A percentile compares a stretch with the other conserved stretches of the same genome.
phyloP scores from a whole-genome alignment of 441 rosid species.

The Croton setiger region DNA sequence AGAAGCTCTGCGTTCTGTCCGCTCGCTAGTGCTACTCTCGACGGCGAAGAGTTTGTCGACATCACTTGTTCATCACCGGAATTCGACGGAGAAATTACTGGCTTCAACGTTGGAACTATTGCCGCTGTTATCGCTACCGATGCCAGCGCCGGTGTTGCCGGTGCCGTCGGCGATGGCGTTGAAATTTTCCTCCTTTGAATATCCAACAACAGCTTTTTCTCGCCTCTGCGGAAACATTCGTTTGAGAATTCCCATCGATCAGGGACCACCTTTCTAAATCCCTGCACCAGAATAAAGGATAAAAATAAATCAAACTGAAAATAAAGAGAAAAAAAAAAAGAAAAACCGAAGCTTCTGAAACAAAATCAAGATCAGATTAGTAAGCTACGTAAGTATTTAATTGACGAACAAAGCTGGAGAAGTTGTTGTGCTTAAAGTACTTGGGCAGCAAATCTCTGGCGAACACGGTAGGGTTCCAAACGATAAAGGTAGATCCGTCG shows the following conservation, averaged over 20 bases:
- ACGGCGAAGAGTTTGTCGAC: slow-evolving; percentile 60
- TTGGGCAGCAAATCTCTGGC: slow-evolving; percentile 89
- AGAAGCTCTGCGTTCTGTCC: slow-evolving; percentile 51
- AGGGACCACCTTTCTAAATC: slow-evolving; percentile 83
- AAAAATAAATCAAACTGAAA: background rate
- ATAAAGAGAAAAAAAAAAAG: background rate
- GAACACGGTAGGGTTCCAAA: slow-evolving; percentile 84
- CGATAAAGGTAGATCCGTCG: slow-evolving; percentile 78
- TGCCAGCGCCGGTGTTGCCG: slow-evolving; percentile 22
- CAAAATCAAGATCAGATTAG: background rate
- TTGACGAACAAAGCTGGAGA: slow-evolving; percentile 97
- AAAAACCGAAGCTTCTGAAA: background rate
- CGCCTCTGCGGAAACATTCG: slow-evolving; percentile 73
- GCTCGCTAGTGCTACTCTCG: slow-evolving; percentile 21
- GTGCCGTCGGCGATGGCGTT: slow-evolving; percentile 24
- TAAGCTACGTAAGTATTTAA: slow-evolving; percentile 84
- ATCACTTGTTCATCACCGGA: slow-evolving; percentile 84
- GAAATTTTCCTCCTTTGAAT: slow-evolving; percentile 78
- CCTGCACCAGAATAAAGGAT: slow-evolving; percentile 27
- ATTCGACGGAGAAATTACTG: slow-evolving; percentile 56
- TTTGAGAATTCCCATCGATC: slow-evolving; percentile 95
- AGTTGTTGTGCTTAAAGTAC: slow-evolving; percentile 88
- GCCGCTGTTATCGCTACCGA: slow-evolving; percentile 23
- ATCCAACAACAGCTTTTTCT: slow-evolving; percentile 63
- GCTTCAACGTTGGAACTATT: slow-evolving; percentile 32